Percentiles rank a stretch among this genome's conserved stretches.
These are phyloP conservation scores for Naganishia liquefaciens DNA, from an alignment of 1,284 basidiomycete species.

Conservation along the genomic window DNA sequence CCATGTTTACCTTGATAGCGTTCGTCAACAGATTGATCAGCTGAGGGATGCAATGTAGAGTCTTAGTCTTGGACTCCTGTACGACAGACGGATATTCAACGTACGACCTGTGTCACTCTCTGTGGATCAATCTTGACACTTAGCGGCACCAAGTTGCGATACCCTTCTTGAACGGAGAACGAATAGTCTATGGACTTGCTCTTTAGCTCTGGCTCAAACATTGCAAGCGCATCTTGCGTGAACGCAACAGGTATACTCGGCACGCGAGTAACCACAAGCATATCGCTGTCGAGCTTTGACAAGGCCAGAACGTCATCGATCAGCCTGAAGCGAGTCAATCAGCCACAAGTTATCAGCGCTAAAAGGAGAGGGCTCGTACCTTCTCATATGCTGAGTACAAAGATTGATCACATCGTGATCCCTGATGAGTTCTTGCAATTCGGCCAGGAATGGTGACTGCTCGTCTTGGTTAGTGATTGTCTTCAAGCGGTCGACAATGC, in stretches of 20 bases:
- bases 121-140: constrained; percentile 39
- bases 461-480: constrained; percentile 5
- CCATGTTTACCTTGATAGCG: constrained; percentile 37
- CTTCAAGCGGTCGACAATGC: constrained; percentile 36
- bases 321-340: constrained; percentile 11
- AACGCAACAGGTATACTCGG: constrained; percentile 34
- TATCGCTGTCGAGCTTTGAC: constrained; percentile 38
- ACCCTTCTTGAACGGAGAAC: constrained; percentile 32
- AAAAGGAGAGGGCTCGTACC: neutral
- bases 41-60: constrained; percentile 2
- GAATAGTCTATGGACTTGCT: constrained; percentile 36
- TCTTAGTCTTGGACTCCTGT: neutral
- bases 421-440: constrained; percentile 31
- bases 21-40: constrained; percentile 40
- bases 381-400: constrained; percentile 36
- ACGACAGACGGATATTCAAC: neutral
- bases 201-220: constrained; percentile 38
- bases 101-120: constrained; percentile 38
- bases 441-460: constrained; percentile 8
- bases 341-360: neutral
- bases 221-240: constrained; percentile 35
- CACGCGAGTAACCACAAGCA: constrained; percentile 37
- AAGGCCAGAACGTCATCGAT: constrained; percentile 36
- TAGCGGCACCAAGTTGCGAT: constrained; percentile 32
- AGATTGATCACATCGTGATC: constrained; percentile 34